A percentile compares a stretch with the other conserved stretches of the same genome.
Evolutionary conservation across 306 rosid species (phyloP).

Genomic region (Cicer arietinum): DNA sequence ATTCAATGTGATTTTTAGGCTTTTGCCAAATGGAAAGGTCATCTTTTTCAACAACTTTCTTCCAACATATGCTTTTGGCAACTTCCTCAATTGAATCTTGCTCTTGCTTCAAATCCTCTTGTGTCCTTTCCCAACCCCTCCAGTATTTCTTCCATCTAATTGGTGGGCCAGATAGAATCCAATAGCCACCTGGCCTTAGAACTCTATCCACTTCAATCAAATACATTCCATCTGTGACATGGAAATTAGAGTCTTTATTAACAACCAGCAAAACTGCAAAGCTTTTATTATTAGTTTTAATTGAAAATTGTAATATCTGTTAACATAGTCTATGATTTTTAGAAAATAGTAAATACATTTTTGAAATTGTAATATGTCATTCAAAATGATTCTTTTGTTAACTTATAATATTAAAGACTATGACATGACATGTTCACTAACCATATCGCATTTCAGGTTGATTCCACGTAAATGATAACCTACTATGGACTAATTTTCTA

Average conservation of each 20-base stretch:
- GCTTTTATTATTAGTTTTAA: neutral
- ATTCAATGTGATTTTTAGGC: conserved; percentile 82
- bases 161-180: conserved; percentile 99
- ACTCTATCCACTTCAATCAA: conserved; percentile 87
- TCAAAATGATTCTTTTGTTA: no score
- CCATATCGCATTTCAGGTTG: no score
- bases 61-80: conserved; percentile 81
- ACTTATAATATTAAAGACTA: no score
- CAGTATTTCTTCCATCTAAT: conserved; percentile 84
- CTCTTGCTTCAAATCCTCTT: conserved; percentile 83
- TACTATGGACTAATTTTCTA: no score
- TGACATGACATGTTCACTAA: no score
- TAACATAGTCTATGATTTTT: no score
- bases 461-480: no score
- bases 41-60: conserved; percentile 70
- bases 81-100: conserved; percentile 80
- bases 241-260: conserved; percentile 9
- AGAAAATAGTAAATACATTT: no score
- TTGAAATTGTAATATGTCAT: no score
- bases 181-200: conserved; percentile 93
- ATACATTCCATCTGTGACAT: conserved; percentile 78
- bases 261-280: neutral
- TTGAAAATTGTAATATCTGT: no score
- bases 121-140: conserved; percentile 92
- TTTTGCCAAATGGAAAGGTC: conserved; percentile 92